A percentile compares a stretch with the other conserved stretches of the same genome.
Conservation (phyloP, 2,329 filamentous ascomycete species). For the Macrophomina phaseolina region DNA sequence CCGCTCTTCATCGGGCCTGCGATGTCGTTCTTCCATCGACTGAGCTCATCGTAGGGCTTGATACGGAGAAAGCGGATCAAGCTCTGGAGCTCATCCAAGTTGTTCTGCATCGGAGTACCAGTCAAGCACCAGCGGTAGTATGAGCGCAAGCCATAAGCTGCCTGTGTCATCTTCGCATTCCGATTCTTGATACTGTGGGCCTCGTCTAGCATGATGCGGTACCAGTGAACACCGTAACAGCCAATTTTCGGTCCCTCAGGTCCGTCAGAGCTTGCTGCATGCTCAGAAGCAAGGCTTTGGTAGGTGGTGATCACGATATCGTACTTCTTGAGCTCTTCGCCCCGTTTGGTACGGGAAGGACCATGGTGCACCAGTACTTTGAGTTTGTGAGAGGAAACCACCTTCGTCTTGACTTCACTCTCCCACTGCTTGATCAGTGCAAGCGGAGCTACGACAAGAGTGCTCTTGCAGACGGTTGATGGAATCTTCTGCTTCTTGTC, state of each 20-base stretch:
- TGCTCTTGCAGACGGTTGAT: constrained; percentile 73
- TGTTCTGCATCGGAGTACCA: constrained; percentile 98
- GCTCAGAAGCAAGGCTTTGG: constrained; percentile 91
- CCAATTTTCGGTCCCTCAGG: constrained; percentile 72
- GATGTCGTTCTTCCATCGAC: constrained; percentile 90
- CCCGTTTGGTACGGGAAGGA: constrained; percentile 78
- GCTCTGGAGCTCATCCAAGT: constrained; percentile 93
- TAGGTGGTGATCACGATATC: constrained; percentile 98
- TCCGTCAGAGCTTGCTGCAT: constrained; percentile 69
- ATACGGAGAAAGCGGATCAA: constrained; percentile 92
- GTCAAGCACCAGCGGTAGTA: constrained; percentile 96
- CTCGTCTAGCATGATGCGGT: constrained; percentile 92
- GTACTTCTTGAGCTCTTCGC: constrained; percentile 77
- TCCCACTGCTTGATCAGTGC: constrained; percentile 98
- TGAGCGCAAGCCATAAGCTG: constrained; percentile 81
- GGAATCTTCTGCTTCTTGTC: constrained; percentile 62
- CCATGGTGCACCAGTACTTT: constrained; percentile 92
- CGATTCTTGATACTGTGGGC: constrained; percentile 99
- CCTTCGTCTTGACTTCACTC: constrained; percentile 83
- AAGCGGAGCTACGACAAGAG: constrained; percentile 88
- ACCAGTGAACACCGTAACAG: constrained; percentile 93
- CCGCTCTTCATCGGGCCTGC: constrained; percentile 88
- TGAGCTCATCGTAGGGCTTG: constrained; percentile 84
- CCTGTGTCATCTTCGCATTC: constrained; percentile 93
- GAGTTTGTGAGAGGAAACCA: constrained; percentile 71